Evolutionary conservation across 208 protist genomes (phyloP).

Genomic region (Borovskyia barvae): DNA sequence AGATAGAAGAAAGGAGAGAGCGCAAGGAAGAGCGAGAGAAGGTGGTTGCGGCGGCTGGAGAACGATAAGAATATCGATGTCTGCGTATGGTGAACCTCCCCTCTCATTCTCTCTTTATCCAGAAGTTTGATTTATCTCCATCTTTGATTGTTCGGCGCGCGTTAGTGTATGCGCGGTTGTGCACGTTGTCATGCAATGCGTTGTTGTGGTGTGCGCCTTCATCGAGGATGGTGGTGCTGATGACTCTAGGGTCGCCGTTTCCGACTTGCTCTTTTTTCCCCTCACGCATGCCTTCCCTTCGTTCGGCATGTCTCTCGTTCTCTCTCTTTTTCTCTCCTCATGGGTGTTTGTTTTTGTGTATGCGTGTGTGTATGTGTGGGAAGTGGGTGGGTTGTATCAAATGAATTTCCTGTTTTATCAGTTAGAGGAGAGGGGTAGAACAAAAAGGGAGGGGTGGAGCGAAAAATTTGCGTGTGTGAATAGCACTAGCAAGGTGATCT

Average conservation of each 20-base stretch:
- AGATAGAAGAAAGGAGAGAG: not conserved
- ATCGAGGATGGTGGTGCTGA: too few species aligned
- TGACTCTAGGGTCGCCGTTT: not conserved
- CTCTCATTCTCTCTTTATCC: not conserved
- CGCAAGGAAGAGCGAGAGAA: conserved; percentile 27
- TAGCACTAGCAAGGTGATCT: too few species aligned
- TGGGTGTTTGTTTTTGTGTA: not conserved
- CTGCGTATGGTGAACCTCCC: not conserved
- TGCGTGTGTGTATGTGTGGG: not conserved
- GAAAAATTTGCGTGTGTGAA: too few species aligned
- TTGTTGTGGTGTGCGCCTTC: too few species aligned
- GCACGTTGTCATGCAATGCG: not conserved
- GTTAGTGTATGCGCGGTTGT: not conserved
- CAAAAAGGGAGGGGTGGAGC: too few species aligned
- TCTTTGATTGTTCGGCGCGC: too few species aligned
- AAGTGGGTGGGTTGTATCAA: too few species aligned
- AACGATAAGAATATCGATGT: not conserved
- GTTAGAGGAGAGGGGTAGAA: too few species aligned
- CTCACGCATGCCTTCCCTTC: not conserved
- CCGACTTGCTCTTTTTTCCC: conserved; percentile 23
- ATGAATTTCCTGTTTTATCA: too few species aligned
- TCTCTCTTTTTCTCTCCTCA: not conserved
- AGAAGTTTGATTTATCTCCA: not conserved
- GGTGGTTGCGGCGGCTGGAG: not conserved
- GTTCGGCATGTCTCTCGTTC: not conserved